These are phyloP conservation scores for Beauveria pseudobassiana DNA, from an alignment of 2,329 filamentous ascomycete genomes.

Conservation along the genomic window DNA sequence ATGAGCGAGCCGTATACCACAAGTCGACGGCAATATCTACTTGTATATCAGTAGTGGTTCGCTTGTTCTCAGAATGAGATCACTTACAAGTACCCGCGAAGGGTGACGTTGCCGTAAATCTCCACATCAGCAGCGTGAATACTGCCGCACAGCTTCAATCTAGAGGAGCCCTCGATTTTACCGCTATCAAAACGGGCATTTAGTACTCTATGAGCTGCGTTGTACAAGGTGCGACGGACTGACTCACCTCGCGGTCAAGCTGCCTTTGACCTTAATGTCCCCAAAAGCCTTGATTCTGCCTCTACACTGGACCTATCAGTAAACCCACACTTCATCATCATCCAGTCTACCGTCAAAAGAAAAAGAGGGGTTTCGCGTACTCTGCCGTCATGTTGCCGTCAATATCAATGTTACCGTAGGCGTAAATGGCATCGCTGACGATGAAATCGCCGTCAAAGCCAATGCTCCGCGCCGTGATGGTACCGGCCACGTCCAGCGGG, in stretches of 20 bases:
- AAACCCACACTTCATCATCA: not conserved
- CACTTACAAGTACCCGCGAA: constrained; percentile 37
- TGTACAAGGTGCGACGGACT: not conserved
- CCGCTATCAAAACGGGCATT: constrained; percentile 23
- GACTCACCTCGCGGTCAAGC: constrained; percentile 29
- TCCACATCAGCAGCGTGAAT: constrained; percentile 36
- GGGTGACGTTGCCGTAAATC: constrained; percentile 38
- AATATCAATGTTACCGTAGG: constrained; percentile 36
- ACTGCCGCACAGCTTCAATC: constrained; percentile 35
- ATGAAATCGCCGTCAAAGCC: constrained; percentile 36
- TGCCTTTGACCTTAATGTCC: constrained; percentile 35
- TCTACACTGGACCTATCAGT: constrained; percentile 18
- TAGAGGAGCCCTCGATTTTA: constrained; percentile 40
- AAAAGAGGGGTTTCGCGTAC: constrained; percentile 19
- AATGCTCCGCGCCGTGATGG: constrained; percentile 38
- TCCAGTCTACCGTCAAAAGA: not conserved
- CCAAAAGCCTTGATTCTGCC: constrained; percentile 39
- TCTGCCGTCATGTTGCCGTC: constrained; percentile 35
- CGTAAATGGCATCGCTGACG: constrained; percentile 38
- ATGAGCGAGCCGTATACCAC: constrained; percentile 40
- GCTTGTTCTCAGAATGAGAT: no score
- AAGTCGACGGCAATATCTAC: constrained; percentile 33
- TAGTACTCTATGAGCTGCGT: not conserved
- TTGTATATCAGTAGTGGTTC: not conserved
- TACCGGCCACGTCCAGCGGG: constrained; percentile 39